A percentile compares a stretch with the other conserved stretches of the same genome.
Conservation (phyloP, 1,284 basidiomycete species). For the Cryptococcus floricola region DNA sequence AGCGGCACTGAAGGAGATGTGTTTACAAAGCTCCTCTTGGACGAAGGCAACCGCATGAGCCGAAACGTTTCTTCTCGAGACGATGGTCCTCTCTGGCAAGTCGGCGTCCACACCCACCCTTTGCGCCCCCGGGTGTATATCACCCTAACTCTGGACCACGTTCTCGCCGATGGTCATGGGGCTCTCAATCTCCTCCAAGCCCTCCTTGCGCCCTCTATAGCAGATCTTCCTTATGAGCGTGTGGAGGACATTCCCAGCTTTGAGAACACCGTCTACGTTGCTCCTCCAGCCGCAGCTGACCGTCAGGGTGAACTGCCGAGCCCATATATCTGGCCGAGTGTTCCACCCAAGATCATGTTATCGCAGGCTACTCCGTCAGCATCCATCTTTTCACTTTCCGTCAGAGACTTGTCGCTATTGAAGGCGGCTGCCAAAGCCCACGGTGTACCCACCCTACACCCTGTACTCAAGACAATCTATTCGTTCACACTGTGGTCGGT, state of each 20-base stretch:
- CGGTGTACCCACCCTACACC: constrained; percentile 34
- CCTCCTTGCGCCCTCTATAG: constrained; percentile 14
- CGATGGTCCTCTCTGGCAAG: constrained; percentile 12
- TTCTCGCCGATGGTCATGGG: constrained; percentile 20
- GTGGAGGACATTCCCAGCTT: constrained; percentile 6
- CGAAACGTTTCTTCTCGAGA: not conserved
- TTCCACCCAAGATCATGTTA: constrained; percentile 11
- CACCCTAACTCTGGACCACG: constrained; percentile 5
- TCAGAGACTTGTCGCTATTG: constrained; percentile 10
- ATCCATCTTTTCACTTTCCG: constrained; percentile 14
- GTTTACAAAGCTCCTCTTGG: not conserved
- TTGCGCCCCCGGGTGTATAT: constrained; percentile 3
- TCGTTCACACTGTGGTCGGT: constrained; percentile 27
- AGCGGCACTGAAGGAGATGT: not conserved
- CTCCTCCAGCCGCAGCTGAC: constrained; percentile 23
- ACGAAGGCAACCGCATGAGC: not conserved
- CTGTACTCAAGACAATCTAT: constrained; percentile 28
- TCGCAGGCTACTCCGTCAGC: constrained; percentile 28
- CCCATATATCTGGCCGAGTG: constrained; percentile 28
- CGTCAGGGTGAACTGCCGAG: constrained; percentile 31
- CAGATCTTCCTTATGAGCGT: constrained; percentile 16
- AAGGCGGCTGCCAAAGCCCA: constrained; percentile 18
- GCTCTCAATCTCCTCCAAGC: constrained; percentile 13
- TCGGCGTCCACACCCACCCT: constrained; percentile 4
- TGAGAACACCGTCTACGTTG: constrained; percentile 26